Percentiles rank a stretch among this genome's conserved stretches.
Evolutionary conservation across 495 filamentous ascomycete genomes (phyloP).

Genomic region (Halenospora varia): DNA sequence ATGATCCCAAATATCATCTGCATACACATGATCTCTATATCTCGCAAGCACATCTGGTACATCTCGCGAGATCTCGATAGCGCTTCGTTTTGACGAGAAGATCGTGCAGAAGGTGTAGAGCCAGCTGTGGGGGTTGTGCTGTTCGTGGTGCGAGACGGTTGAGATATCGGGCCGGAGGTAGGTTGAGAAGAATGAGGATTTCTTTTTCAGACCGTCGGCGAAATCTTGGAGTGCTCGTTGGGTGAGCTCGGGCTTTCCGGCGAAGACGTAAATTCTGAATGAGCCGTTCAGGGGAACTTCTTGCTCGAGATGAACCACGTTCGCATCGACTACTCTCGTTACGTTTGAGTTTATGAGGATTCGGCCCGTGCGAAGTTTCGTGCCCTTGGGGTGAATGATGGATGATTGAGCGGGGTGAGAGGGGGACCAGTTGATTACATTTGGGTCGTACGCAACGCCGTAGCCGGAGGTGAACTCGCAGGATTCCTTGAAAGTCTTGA

Average conservation of each 20-base stretch:
- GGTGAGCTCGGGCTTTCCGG: conserved; percentile 58
- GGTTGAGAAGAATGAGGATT: conserved; percentile 62
- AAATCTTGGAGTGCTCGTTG: conserved; percentile 63
- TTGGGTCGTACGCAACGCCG: conserved; percentile 62
- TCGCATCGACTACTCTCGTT: conserved; percentile 79
- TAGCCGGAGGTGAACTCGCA: conserved; percentile 70
- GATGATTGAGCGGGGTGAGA: conserved; percentile 65
- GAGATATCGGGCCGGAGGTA: conserved; percentile 59
- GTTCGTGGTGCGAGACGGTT: conserved; percentile 71
- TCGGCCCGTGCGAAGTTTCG: conserved; percentile 61
- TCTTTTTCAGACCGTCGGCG: conserved; percentile 56
- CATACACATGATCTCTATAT: conserved; percentile 81
- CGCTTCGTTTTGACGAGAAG: conserved; percentile 58
- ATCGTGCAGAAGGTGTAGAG: conserved; percentile 77
- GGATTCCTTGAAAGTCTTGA: conserved; percentile 65
- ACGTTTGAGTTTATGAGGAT: conserved; percentile 72
- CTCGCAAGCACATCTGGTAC: conserved; percentile 65
- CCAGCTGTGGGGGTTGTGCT: conserved; percentile 73
- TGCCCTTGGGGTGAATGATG: conserved; percentile 59
- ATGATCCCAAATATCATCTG: conserved; percentile 76
- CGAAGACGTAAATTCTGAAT: conserved; percentile 83
- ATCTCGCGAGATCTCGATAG: conserved; percentile 59
- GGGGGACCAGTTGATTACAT: conserved; percentile 59
- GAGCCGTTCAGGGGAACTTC: conserved; percentile 83
- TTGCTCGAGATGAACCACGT: conserved; percentile 83